Conservation (phyloP, 2,329 filamentous ascomycete species). For the Fusarium robinianum region DNA sequence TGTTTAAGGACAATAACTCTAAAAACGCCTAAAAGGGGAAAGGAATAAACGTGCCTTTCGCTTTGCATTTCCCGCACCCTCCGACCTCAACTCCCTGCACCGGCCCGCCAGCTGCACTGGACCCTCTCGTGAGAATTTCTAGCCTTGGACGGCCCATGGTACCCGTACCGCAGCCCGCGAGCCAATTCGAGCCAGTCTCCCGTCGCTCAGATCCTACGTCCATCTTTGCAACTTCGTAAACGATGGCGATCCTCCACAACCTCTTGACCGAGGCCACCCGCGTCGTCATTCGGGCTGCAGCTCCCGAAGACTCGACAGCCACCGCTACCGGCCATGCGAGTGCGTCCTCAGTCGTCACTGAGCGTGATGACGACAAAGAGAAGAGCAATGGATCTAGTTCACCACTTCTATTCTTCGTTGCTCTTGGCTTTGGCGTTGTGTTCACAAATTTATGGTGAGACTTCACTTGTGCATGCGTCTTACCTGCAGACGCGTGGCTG, state of each 20-base stretch:
- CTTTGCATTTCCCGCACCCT: slow-evolving; percentile 27
- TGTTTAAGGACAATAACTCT: slow-evolving; percentile 20
- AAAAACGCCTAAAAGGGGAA: too few species aligned
- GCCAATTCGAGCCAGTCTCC: slow-evolving; percentile 33
- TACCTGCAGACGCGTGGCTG: slow-evolving; percentile 50
- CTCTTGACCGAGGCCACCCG: slow-evolving; percentile 35
- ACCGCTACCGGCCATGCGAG: slow-evolving; percentile 26
- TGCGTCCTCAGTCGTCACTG: slow-evolving; percentile 20
- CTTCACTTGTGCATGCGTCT: slow-evolving; percentile 13
- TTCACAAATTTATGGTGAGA: slow-evolving; percentile 97
- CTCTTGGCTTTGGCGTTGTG: slow-evolving; percentile 94
- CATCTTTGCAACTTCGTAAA: slow-evolving; percentile 19
- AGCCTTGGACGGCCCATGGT: slow-evolving; percentile 33
- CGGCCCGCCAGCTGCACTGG: slow-evolving; percentile 4
- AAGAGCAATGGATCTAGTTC: slow-evolving; percentile 45
- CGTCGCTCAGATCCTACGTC: slow-evolving; percentile 24
- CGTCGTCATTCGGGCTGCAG: slow-evolving; percentile 32
- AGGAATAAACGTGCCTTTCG: slow-evolving; percentile 20
- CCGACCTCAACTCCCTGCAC: slow-evolving; percentile 13
- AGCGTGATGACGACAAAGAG: slow-evolving; percentile 19
- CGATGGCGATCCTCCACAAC: slow-evolving; percentile 35
- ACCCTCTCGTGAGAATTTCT: slow-evolving; percentile 21
- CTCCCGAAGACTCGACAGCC: slow-evolving; percentile 25
- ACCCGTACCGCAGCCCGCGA: slow-evolving; percentile 33
- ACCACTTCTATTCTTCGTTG: slow-evolving; percentile 78